Evolutionary conservation across 768 basidiomycete genomes (phyloP).

Genomic region (Coprinopsis sp.): DNA sequence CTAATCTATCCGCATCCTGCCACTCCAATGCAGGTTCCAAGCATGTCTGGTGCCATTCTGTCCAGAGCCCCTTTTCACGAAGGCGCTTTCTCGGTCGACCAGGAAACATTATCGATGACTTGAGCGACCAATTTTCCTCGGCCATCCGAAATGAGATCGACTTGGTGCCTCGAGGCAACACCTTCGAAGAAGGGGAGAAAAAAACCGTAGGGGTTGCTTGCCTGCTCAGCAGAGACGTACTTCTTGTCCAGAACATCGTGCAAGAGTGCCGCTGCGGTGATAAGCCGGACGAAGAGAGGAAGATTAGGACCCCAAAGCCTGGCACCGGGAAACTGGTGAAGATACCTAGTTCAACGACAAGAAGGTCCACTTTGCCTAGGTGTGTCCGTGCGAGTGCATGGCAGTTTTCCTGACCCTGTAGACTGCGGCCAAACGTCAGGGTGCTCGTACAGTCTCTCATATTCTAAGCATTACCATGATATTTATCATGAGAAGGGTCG

Average conservation of each 20-base stretch:
- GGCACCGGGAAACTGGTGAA: slow-evolving; percentile 1
- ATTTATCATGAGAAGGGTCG: slow-evolving; percentile 77
- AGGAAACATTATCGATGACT: slow-evolving; percentile 78
- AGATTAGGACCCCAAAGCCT: not conserved
- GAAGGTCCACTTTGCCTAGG: slow-evolving; percentile 53
- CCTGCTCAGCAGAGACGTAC: slow-evolving; percentile 57
- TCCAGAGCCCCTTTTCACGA: slow-evolving; percentile 48
- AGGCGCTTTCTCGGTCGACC: slow-evolving; percentile 79
- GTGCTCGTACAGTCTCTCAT: slow-evolving; percentile 1
- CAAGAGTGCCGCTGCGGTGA: slow-evolving; percentile 72
- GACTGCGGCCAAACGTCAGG: slow-evolving; percentile 39
- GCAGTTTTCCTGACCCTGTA: slow-evolving; percentile 80
- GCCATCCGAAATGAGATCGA: slow-evolving; percentile 58
- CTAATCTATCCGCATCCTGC: slow-evolving; percentile 75
- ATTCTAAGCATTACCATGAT: slow-evolving; percentile 53
- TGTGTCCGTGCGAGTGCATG: slow-evolving; percentile 56
- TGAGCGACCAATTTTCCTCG: slow-evolving; percentile 50
- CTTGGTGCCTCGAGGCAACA: slow-evolving; percentile 35
- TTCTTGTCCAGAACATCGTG: slow-evolving; percentile 89
- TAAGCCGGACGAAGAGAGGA: no score
- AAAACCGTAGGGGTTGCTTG: slow-evolving; percentile 58
- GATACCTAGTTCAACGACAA: slow-evolving; percentile 68
- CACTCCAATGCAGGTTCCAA: slow-evolving; percentile 78
- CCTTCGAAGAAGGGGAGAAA: slow-evolving; percentile 62
- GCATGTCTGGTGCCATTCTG: slow-evolving; percentile 65